Conservation (phyloP, 228 moss, liverwort and hornwort genomes). For the Sphagnum fallax region DNA sequence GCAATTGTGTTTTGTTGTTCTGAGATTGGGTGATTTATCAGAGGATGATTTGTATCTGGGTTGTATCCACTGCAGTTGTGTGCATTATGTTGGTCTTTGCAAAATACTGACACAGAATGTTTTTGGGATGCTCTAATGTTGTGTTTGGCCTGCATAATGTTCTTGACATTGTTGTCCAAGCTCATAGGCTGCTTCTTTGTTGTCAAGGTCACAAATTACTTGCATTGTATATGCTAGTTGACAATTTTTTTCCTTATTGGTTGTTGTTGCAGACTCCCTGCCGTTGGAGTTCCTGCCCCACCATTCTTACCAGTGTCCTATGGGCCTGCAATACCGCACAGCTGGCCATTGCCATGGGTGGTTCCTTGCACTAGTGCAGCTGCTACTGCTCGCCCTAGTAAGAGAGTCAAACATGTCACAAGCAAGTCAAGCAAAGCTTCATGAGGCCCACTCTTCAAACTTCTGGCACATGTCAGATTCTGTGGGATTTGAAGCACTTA, state of each 20-base stretch:
- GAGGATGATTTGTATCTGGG: not conserved
- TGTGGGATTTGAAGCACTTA: not conserved
- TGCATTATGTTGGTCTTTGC: too few species aligned
- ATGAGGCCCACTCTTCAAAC: conserved; percentile 1
- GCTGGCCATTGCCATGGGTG: conserved; percentile 70
- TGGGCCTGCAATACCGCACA: conserved; percentile 55
- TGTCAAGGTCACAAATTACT: too few species aligned
- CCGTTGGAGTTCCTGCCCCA: conserved; percentile 99
- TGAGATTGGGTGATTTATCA: not conserved
- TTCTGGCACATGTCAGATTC: not conserved
- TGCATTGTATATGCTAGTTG: too few species aligned
- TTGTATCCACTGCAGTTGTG: not conserved
- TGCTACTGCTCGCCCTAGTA: conserved; percentile 28
- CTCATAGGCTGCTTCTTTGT: too few species aligned
- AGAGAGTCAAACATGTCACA: conserved; percentile 32
- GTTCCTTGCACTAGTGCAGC: conserved; percentile 49
- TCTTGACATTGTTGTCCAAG: too few species aligned
- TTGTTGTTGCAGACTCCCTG: conserved; percentile 83
- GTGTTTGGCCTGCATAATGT: too few species aligned
- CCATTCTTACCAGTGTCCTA: conserved; percentile 63
- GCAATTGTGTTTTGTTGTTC: not conserved
- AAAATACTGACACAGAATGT: too few species aligned
- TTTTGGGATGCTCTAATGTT: too few species aligned
- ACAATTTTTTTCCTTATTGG: not conserved
- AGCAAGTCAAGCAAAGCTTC: conserved; percentile 14